phyloP scores from a whole-genome alignment of 2,329 filamentous ascomycete species.

The Talaromyces sp. region DNA sequence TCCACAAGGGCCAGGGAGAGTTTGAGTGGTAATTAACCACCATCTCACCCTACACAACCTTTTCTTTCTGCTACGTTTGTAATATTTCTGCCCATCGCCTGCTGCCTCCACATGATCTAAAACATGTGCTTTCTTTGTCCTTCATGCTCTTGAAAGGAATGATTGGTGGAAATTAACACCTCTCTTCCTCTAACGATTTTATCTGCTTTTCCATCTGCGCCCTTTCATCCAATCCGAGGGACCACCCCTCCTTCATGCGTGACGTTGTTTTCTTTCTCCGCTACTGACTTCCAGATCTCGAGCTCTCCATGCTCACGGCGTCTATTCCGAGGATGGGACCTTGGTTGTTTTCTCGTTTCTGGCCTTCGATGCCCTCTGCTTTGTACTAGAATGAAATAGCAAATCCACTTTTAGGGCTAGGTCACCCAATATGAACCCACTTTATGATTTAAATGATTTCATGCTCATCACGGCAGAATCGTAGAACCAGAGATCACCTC shows the following conservation, averaged over 20 bases:
- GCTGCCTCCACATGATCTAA: conserved; percentile 12
- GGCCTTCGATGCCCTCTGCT: conserved; percentile 8
- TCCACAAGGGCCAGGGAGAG: conserved; percentile 95
- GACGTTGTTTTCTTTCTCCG: conserved; percentile 7
- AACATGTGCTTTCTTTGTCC: conserved; percentile 10
- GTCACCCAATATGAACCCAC: conserved; percentile 1
- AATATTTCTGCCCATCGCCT: conserved; percentile 13
- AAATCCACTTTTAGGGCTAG: neutral
- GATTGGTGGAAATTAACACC: conserved; percentile 15
- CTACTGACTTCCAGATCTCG: neutral
- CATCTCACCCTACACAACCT: neutral
- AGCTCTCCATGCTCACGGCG: conserved; percentile 23
- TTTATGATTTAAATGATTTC: neutral
- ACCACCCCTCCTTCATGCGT: neutral
- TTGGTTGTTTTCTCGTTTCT: conserved; percentile 10
- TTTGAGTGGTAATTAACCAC: conserved; percentile 79
- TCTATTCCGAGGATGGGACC: conserved; percentile 26
- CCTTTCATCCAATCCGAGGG: neutral
- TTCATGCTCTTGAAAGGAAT: conserved; percentile 14
- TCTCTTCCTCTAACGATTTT: conserved; percentile 13
- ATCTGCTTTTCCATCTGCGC: conserved; percentile 2
- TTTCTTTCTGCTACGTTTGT: conserved; percentile 14
- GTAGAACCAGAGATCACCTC: too few species aligned
- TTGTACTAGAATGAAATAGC: conserved; percentile 31
- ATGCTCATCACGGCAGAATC: neutral